phyloP scores from a whole-genome alignment of 2,329 filamentous ascomycete species.

The Sclerotinia trifoliorum region DNA sequence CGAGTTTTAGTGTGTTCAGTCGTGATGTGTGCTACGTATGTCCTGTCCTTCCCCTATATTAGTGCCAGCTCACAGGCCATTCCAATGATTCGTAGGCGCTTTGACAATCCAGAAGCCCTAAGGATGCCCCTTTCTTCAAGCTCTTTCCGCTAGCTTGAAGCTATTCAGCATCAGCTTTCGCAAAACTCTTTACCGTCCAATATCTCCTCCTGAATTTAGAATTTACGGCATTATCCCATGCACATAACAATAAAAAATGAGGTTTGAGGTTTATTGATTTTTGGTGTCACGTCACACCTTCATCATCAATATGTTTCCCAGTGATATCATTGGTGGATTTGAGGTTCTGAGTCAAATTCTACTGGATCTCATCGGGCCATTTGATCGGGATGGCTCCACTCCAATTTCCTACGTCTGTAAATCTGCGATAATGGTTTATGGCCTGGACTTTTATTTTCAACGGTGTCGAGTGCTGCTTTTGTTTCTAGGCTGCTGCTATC shows the following conservation, averaged over 20 bases:
- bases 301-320: not conserved
- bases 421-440: not conserved
- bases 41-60: not conserved
- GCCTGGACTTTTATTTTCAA: not conserved
- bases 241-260: not conserved
- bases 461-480: not conserved
- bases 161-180: not conserved
- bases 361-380: not conserved
- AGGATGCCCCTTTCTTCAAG: not conserved
- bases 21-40: not conserved
- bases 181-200: not conserved
- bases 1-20: not conserved
- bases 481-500: no score
- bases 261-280: slow-evolving; percentile 10
- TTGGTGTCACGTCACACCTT: not conserved
- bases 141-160: not conserved
- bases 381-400: not conserved
- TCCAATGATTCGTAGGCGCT: not conserved
- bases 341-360: not conserved
- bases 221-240: not conserved
- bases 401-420: not conserved
- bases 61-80: not conserved
- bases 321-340: not conserved
- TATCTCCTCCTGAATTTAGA: not conserved
- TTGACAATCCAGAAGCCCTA: not conserved